These are phyloP conservation scores for Solanum chiquidenum DNA, from an alignment of 257 asterid species.

Conservation along the genomic window DNA sequence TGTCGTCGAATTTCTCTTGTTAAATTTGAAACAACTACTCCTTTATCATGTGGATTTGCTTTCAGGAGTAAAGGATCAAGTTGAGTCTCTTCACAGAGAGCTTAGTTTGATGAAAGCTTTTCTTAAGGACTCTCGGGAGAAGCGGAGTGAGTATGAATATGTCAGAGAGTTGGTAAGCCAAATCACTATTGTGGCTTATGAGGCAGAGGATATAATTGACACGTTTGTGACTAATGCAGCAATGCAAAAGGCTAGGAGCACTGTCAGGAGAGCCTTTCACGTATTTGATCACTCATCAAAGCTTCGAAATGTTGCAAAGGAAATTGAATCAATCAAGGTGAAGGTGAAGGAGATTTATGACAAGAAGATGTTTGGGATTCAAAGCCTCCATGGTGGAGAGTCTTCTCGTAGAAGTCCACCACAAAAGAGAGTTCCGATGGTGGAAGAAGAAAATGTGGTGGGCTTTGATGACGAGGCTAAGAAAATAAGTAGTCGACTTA, in stretches of 20 bases:
- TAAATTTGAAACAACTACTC: conserved; percentile 33
- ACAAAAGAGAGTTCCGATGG: conserved; percentile 12
- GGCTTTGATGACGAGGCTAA: conserved; percentile 26
- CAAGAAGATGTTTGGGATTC: conserved; percentile 39
- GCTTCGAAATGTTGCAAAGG: conserved; percentile 23
- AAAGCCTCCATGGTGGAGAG: conserved; percentile 13
- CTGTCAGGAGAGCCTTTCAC: neutral
- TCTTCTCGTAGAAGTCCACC: conserved; percentile 4
- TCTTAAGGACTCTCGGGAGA: conserved; percentile 35
- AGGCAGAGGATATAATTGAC: conserved; percentile 39
- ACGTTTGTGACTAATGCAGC: conserved; percentile 25
- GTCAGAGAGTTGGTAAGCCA: conserved; percentile 32
- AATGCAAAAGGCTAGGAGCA: conserved; percentile 19
- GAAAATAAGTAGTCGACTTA: conserved; percentile 9
- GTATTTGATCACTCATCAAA: conserved; percentile 13
- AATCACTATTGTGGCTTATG: conserved; percentile 27
- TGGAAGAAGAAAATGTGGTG: conserved; percentile 25
- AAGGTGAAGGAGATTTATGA: conserved; percentile 27
- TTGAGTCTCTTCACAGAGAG: conserved; percentile 35
- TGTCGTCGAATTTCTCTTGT: conserved; percentile 30
- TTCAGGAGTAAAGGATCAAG: conserved; percentile 28
- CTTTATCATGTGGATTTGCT: conserved; percentile 29
- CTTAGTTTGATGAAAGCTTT: conserved; percentile 38
- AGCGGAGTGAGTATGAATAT: conserved; percentile 25
- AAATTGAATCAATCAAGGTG: conserved; percentile 17